phyloP scores from a whole-genome alignment of 2,329 filamentous ascomycete species.

The Colletotrichum viniferum region DNA sequence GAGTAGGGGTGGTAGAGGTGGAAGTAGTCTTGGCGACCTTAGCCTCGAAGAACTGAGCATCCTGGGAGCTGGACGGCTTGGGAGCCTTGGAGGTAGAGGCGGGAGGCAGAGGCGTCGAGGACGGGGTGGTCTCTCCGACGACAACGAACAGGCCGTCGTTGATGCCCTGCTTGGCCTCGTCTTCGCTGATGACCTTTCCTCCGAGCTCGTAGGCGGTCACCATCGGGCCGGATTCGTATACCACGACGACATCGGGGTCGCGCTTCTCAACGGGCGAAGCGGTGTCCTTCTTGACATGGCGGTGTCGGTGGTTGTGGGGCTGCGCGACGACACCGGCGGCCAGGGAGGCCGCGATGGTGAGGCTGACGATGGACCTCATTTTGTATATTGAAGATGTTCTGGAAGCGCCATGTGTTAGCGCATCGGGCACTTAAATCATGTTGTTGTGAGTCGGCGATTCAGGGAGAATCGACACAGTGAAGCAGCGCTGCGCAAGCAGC shows the following conservation, averaged over 20 bases:
- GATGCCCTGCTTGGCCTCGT: constrained; percentile 75
- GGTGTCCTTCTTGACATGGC: constrained; percentile 60
- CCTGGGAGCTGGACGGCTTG: constrained; percentile 35
- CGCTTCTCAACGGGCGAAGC: constrained; percentile 53
- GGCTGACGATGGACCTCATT: constrained; percentile 56
- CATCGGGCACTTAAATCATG: background rate
- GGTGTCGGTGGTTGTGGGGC: constrained; percentile 62
- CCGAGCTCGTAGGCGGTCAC: constrained; percentile 76
- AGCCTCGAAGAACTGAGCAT: constrained; percentile 57
- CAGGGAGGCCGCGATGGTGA: constrained; percentile 57
- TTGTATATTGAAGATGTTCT: constrained; percentile 5
- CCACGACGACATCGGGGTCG: constrained; percentile 49
- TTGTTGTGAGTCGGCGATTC: background rate
- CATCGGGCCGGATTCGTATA: constrained; percentile 64
- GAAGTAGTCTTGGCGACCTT: constrained; percentile 36
- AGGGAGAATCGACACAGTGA: background rate
- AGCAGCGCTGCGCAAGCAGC: background rate
- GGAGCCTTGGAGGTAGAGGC: constrained; percentile 38
- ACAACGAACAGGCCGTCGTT: constrained; percentile 72
- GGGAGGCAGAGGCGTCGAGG: constrained; percentile 50
- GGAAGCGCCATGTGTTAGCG: background rate
- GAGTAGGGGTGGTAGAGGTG: constrained; percentile 32
- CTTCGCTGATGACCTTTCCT: constrained; percentile 62
- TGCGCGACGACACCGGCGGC: constrained; percentile 60
- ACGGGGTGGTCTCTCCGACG: constrained; percentile 62